A percentile compares a stretch with the other conserved stretches of the same genome.
Conservation (phyloP, 108 stramenopile genomes). For the Nannochloropsis oceanica region DNA sequence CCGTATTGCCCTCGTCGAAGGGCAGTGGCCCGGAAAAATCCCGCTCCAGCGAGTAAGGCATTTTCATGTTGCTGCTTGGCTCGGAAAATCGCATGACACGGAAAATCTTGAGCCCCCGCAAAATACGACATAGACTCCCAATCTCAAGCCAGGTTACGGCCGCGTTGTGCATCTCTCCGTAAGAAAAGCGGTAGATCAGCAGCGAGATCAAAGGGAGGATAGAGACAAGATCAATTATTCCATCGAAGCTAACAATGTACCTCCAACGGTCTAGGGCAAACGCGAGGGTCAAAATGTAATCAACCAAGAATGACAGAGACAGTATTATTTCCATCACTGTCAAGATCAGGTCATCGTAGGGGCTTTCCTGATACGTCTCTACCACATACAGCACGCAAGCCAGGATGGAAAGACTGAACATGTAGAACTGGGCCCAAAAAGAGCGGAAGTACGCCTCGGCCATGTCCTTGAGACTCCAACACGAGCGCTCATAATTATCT, state of each 20-base stretch:
- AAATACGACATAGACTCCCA: neutral
- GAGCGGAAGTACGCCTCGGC: neutral
- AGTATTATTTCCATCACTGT: neutral
- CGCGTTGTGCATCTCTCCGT: neutral
- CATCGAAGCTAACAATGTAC: neutral
- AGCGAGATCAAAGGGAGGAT: neutral
- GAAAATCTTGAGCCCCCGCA: neutral
- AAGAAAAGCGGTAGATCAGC: neutral
- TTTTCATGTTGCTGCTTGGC: neutral
- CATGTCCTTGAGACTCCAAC: neutral
- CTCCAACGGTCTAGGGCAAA: neutral
- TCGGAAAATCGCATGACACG: neutral
- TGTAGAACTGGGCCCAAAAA: neutral
- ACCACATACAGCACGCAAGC: neutral
- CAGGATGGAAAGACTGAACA: neutral
- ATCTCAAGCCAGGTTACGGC: neutral
- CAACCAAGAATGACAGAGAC: neutral
- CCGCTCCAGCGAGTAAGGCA: neutral
- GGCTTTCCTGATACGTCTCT: neutral
- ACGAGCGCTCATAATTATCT: neutral
- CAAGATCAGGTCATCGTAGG: neutral
- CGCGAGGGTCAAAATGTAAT: neutral
- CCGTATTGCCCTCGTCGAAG: neutral
- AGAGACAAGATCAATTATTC: neutral
- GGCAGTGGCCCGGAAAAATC: neutral